These are phyloP conservation scores for Cymodocea nodosa DNA, from an alignment of 116 monocot species.

Conservation along the genomic window DNA sequence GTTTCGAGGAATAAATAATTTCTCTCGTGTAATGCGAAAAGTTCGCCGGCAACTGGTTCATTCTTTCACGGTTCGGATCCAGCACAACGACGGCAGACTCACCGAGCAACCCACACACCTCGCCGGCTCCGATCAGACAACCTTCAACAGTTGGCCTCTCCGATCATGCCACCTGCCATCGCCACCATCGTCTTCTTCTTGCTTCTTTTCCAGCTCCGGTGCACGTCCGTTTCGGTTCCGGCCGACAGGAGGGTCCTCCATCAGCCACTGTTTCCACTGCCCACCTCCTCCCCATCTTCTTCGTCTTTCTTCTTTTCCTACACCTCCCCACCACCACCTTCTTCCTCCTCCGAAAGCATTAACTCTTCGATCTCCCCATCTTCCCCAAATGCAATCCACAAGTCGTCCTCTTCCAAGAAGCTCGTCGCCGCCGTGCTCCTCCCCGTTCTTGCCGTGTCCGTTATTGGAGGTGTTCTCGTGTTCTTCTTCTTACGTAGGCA, in stretches of 20 bases:
- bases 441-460: constrained; percentile 12
- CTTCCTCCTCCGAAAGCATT: constrained; percentile 24
- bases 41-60: too few species aligned
- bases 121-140: too few species aligned
- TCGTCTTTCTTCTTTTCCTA: constrained; percentile 31
- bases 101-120: too few species aligned
- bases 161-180: too few species aligned
- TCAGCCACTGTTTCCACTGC: constrained; percentile 18
- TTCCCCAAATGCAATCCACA: constrained; percentile 12
- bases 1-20: too few species aligned
- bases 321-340: constrained; percentile 16
- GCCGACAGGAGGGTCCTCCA: constrained; percentile 29
- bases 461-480: background rate
- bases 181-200: background rate
- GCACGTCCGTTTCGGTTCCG: background rate
- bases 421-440: constrained; percentile 20
- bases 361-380: constrained; percentile 30
- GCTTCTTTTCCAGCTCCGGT: background rate
- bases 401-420: constrained; percentile 5
- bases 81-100: too few species aligned
- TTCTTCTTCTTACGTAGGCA: constrained; percentile 11
- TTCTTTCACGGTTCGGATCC: too few species aligned
- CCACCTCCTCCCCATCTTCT: constrained; percentile 5
- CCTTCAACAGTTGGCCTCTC: too few species aligned
- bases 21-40: too few species aligned